Conservation (phyloP, 78 protist species). For the Ministeria vibrans region DNA sequence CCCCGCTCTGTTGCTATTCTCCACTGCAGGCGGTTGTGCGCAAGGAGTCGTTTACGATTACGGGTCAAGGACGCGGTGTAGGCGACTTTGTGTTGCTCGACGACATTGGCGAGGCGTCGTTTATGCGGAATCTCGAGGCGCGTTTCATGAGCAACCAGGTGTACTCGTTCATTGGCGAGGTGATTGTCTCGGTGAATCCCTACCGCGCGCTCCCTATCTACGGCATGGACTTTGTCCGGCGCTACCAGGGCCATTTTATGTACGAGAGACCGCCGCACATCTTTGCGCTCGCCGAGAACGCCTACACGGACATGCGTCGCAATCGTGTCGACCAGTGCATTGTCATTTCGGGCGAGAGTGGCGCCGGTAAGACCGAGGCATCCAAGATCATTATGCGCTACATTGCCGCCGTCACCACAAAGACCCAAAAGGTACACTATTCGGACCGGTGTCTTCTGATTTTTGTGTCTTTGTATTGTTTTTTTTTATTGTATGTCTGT, state of each 20-base stretch:
- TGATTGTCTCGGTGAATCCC: constrained; percentile 80
- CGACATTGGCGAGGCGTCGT: neutral
- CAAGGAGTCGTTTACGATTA: neutral
- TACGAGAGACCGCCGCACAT: constrained; percentile 39
- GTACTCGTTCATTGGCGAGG: constrained; percentile 42
- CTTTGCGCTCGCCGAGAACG: constrained; percentile 77
- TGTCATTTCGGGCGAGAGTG: constrained; percentile 56
- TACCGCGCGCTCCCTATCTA: constrained; percentile 39
- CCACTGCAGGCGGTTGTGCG: too few species aligned
- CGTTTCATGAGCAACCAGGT: neutral
- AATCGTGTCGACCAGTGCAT: constrained; percentile 42
- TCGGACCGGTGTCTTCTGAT: constrained; percentile 38
- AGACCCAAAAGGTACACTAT: neutral
- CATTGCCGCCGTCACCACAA: constrained; percentile 60
- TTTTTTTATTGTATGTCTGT: constrained; percentile 75
- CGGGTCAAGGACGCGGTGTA: neutral
- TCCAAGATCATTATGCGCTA: constrained; percentile 74
- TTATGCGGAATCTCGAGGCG: neutral
- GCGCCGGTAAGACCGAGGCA: constrained; percentile 66
- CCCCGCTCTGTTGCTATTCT: too few species aligned
- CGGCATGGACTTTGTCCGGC: constrained; percentile 26
- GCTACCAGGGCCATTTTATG: constrained; percentile 26
- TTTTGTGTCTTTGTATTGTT: constrained; percentile 59
- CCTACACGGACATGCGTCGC: constrained; percentile 45
- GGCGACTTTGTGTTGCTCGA: neutral